A percentile compares a stretch with the other conserved stretches of the same genome.
phyloP scores from a whole-genome alignment of 108 stramenopile genomes.

The Pseudonitzschia pungens region DNA sequence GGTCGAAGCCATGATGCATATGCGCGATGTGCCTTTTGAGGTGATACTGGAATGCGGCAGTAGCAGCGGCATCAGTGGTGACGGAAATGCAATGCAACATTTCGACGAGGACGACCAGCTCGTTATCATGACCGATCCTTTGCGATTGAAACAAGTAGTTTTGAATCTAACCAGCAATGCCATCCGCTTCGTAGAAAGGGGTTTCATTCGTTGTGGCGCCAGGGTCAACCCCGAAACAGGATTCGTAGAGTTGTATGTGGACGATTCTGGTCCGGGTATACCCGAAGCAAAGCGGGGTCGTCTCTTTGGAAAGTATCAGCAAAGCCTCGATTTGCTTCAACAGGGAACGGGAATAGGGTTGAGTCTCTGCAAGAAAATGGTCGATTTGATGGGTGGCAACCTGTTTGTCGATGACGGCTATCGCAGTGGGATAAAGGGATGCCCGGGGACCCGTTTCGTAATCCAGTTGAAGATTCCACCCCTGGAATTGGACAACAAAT shows the following conservation, averaged over 20 bases:
- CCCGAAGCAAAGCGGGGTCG: constrained; percentile 33
- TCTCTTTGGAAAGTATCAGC: constrained; percentile 42
- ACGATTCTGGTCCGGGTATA: constrained; percentile 48
- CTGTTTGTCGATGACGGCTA: constrained; percentile 24
- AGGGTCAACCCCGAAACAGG: constrained; percentile 3
- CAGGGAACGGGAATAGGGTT: constrained; percentile 48
- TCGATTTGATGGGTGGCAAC: constrained; percentile 33
- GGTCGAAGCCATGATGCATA: constrained; percentile 29
- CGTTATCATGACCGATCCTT: constrained; percentile 28
- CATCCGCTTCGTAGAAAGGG: constrained; percentile 35
- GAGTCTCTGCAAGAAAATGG: constrained; percentile 27
- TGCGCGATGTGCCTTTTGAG: constrained; percentile 17
- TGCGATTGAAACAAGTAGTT: constrained; percentile 44
- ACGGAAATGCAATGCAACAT: neutral
- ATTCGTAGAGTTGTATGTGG: constrained; percentile 28
- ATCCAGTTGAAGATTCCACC: constrained; percentile 15
- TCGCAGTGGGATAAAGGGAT: constrained; percentile 32
- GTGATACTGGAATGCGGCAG: constrained; percentile 25
- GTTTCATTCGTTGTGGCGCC: constrained; percentile 32
- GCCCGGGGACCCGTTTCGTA: constrained; percentile 30
- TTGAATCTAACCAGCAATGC: constrained; percentile 37
- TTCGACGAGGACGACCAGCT: constrained; percentile 4
- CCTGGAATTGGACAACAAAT: neutral
- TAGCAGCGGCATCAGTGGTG: neutral
- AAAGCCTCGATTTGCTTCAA: constrained; percentile 37